Evolutionary conservation across 352 stramenopile species (phyloP).

Genomic region (Globisporangium megalacanthum): DNA sequence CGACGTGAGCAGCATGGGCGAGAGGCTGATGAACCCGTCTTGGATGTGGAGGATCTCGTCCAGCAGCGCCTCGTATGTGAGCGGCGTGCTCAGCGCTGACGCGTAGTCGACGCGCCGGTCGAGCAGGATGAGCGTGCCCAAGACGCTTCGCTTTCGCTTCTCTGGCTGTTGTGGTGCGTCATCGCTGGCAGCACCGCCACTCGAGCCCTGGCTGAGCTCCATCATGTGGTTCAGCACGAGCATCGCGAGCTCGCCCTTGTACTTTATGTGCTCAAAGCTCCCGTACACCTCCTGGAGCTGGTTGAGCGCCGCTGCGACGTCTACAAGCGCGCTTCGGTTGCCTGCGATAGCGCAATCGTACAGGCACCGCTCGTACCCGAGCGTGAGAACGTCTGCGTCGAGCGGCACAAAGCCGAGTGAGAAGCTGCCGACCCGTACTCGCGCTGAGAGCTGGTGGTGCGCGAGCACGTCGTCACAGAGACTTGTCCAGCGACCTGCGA

Average conservation of each 20-base stretch:
- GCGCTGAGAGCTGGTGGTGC: slow-evolving; percentile 22
- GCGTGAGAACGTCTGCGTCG: slow-evolving; percentile 51
- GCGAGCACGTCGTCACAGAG: slow-evolving; percentile 44
- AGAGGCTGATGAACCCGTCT: slow-evolving; percentile 47
- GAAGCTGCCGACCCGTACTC: slow-evolving; percentile 35
- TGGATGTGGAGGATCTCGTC: slow-evolving; percentile 58
- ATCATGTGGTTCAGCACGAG: slow-evolving; percentile 62
- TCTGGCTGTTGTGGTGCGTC: not conserved
- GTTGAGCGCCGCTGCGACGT: slow-evolving; percentile 42
- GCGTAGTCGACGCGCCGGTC: slow-evolving; percentile 69
- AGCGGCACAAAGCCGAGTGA: slow-evolving; percentile 56
- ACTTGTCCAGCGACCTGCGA: slow-evolving; percentile 43
- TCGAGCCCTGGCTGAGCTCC: slow-evolving; percentile 30
- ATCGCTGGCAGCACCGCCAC: not conserved
- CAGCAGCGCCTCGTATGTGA: slow-evolving; percentile 70
- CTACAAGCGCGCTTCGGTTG: slow-evolving; percentile 41
- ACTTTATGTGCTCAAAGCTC: slow-evolving; percentile 62
- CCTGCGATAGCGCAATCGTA: slow-evolving; percentile 45
- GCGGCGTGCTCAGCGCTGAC: slow-evolving; percentile 53
- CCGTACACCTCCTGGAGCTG: slow-evolving; percentile 55
- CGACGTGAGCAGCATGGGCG: slow-evolving; percentile 31
- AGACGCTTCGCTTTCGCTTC: slow-evolving; percentile 13
- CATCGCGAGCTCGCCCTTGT: slow-evolving; percentile 72
- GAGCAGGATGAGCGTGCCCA: slow-evolving; percentile 64
- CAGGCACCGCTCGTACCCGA: slow-evolving; percentile 45